A percentile compares a stretch with the other conserved stretches of the same genome.
phyloP scores from a whole-genome alignment of 176 grass and related monocot species.

The Zea luxurians region DNA sequence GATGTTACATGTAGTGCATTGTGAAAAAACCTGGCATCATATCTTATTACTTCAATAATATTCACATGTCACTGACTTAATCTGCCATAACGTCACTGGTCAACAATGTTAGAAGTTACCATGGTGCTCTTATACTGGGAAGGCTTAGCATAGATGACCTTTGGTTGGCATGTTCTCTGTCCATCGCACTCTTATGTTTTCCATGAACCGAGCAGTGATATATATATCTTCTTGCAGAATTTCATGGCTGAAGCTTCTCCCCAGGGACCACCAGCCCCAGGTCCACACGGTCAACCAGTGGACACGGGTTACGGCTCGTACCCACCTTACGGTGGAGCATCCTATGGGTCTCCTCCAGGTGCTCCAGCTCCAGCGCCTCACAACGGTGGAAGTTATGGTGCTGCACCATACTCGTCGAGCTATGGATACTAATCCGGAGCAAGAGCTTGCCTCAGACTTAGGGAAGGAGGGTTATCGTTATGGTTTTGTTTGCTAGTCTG shows the following conservation, averaged over 20 bases:
- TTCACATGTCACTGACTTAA: neutral
- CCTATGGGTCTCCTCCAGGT: slow-evolving; percentile 52
- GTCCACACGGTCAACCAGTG: slow-evolving; percentile 36
- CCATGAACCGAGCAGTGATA: neutral
- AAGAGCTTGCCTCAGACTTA: neutral
- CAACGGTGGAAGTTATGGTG: slow-evolving; percentile 61
- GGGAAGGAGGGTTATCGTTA: neutral
- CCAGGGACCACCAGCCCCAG: slow-evolving; percentile 44
- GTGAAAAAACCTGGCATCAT: neutral
- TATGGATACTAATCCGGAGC: slow-evolving; percentile 60
- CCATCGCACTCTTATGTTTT: neutral
- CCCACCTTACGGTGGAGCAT: slow-evolving; percentile 55
- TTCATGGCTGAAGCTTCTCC: slow-evolving; percentile 88
- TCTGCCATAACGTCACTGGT: neutral
- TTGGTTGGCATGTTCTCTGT: neutral
- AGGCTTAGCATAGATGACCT: neutral
- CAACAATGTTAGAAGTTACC: neutral
- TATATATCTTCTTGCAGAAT: slow-evolving; percentile 57
- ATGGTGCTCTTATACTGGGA: neutral
- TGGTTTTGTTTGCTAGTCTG: slow-evolving; percentile 31
- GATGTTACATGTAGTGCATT: neutral
- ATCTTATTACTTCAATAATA: neutral
- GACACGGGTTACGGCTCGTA: slow-evolving; percentile 71
- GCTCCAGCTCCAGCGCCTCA: slow-evolving; percentile 31
- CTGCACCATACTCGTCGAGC: slow-evolving; percentile 53